phyloP scores from a whole-genome alignment of 1,284 basidiomycete species.

The Puccinia novopanici region DNA sequence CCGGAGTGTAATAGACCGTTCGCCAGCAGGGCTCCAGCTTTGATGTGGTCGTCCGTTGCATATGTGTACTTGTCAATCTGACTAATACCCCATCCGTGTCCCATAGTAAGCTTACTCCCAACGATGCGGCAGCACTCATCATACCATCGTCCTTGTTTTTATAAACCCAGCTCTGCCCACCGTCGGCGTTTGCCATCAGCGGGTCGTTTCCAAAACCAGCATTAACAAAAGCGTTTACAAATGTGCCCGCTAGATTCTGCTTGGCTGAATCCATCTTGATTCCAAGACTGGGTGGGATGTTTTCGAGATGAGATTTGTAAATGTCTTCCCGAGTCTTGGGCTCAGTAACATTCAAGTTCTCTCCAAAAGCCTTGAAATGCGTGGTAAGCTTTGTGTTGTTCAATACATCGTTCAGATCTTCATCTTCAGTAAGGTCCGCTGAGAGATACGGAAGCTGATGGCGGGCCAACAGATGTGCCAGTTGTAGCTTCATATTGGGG shows the following conservation, averaged over 20 bases:
- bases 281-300: conserved; percentile 64
- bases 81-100: conserved; percentile 89
- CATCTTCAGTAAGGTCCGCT: conserved; percentile 69
- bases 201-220: conserved; percentile 99
- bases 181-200: conserved; percentile 92
- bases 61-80: conserved; percentile 99
- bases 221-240: conserved; percentile 99
- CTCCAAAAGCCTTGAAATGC: conserved; percentile 88
- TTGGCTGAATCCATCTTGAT: conserved; percentile 87
- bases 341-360: conserved; percentile 87
- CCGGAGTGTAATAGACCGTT: conserved; percentile 89
- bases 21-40: conserved; percentile 92
- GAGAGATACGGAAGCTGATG: conserved; percentile 74
- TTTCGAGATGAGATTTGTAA: conserved; percentile 95
- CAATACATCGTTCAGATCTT: conserved; percentile 66
- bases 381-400: conserved; percentile 64
- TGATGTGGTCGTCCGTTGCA: conserved; percentile 93
- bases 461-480: conserved; percentile 89
- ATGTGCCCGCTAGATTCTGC: conserved; percentile 91
- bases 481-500: conserved; percentile 86
- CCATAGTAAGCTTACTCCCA: conserved; percentile 92
- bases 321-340: conserved; percentile 93
- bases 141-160: conserved; percentile 98
- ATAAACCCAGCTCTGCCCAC: conserved; percentile 97
- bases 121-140: conserved; percentile 92